Percentiles rank a stretch among this genome's conserved stretches.
phyloP scores from a whole-genome alignment of 2,329 filamentous ascomycete species.

The Pseudopyricularia cyperi region DNA sequence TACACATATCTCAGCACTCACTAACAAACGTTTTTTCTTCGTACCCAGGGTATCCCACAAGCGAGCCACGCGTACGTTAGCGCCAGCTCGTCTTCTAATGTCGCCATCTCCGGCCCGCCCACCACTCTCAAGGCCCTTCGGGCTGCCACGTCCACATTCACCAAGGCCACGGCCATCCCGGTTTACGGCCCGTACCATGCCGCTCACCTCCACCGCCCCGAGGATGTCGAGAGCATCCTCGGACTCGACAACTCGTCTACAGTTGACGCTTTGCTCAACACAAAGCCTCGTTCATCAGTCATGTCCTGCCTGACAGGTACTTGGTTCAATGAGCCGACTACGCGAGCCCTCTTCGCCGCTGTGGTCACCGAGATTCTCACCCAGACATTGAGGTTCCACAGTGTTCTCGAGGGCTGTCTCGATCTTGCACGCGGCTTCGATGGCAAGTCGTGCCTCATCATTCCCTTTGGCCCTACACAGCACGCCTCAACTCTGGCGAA shows the following conservation, averaged over 20 bases:
- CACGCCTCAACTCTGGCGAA: constrained; percentile 31
- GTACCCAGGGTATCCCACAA: constrained; percentile 23
- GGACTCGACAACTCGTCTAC: constrained; percentile 26
- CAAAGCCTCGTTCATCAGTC: constrained; percentile 30
- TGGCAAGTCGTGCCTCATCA: constrained; percentile 27
- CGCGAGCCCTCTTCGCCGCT: constrained; percentile 25
- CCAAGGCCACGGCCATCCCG: constrained; percentile 32
- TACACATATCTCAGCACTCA: neutral
- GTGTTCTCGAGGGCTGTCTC: constrained; percentile 33
- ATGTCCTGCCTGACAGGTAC: constrained; percentile 37
- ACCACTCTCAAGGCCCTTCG: constrained; percentile 28
- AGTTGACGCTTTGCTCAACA: constrained; percentile 23
- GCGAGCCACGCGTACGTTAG: constrained; percentile 40
- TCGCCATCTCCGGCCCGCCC: constrained; percentile 43
- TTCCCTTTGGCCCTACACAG: constrained; percentile 37
- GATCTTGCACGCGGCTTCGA: constrained; percentile 25
- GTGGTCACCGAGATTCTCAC: constrained; percentile 36
- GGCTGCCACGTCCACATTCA: constrained; percentile 13
- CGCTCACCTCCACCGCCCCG: constrained; percentile 32
- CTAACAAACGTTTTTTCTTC: neutral
- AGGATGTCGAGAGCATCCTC: constrained; percentile 31
- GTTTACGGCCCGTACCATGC: constrained; percentile 46
- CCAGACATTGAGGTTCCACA: constrained; percentile 32
- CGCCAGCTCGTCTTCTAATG: constrained; percentile 30
- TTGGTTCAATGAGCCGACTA: constrained; percentile 25